These are phyloP conservation scores for Austroboletus niveus DNA, from an alignment of 1,284 basidiomycete genomes.

Conservation along the genomic window DNA sequence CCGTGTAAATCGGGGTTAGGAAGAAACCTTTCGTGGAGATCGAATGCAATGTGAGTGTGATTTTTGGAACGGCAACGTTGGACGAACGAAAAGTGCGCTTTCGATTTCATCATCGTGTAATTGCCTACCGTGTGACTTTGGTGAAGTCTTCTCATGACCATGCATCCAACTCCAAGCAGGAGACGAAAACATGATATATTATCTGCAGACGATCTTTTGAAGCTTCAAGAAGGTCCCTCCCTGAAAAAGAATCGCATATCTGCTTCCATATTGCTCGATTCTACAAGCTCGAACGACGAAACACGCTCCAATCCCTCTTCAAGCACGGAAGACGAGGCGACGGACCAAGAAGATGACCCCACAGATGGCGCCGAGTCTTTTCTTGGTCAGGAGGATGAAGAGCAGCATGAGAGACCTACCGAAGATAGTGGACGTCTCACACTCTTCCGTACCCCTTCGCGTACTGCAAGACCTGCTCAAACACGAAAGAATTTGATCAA, in stretches of 20 bases:
- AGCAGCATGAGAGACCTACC: background rate
- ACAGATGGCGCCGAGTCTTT: background rate
- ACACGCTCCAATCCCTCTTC: conserved; percentile 6
- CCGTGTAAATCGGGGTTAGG: no score
- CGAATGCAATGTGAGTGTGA: no score
- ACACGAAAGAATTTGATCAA: background rate
- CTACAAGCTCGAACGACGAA: background rate
- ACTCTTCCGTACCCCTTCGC: conserved; percentile 3
- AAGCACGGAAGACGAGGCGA: conserved; percentile 5
- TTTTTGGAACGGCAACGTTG: no score
- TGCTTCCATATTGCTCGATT: background rate
- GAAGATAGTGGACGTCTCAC: conserved; percentile 19
- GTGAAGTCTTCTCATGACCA: background rate
- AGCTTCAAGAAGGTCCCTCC: conserved; percentile 24
- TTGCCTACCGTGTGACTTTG: background rate
- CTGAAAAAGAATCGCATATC: conserved; percentile 22
- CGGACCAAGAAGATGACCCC: conserved; percentile 9
- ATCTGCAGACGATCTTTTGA: conserved; percentile 35
- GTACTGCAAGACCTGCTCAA: background rate
- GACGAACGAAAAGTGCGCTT: no score
- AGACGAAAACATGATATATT: conserved; percentile 33
- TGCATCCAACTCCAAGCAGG: conserved; percentile 5
- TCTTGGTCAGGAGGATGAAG: conserved; percentile 1
- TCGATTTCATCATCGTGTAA: no score
- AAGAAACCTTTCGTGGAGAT: no score